Evolutionary conservation across 1,284 basidiomycete genomes (phyloP).

Genomic region (Volvariella surrecta): DNA sequence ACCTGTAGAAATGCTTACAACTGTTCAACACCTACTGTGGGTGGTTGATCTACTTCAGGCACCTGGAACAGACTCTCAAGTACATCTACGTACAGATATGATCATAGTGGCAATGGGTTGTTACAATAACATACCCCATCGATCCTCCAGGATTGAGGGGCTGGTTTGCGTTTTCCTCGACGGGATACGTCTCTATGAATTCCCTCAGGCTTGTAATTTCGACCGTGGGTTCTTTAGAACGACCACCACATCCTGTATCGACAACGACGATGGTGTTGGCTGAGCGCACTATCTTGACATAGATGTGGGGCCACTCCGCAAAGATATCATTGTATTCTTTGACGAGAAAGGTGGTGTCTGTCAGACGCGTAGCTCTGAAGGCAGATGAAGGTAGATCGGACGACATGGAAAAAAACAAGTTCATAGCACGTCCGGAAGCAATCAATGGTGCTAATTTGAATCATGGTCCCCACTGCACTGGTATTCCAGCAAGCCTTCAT

Average conservation of each 20-base stretch:
- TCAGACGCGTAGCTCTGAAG: constrained; percentile 37
- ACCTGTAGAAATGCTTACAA: constrained; percentile 26
- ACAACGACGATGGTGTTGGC: constrained; percentile 36
- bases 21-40: constrained; percentile 37
- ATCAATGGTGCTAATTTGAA: background rate
- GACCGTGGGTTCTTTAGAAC: constrained; percentile 28
- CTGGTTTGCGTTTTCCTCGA: constrained; percentile 32
- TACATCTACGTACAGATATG: constrained; percentile 36
- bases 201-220: constrained; percentile 34
- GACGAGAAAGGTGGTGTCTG: constrained; percentile 39
- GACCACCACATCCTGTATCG: constrained; percentile 48
- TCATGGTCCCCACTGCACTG: background rate
- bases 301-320: constrained; percentile 45
- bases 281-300: constrained; percentile 33
- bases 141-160: constrained; percentile 34
- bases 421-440: constrained; percentile 4
- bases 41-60: background rate
- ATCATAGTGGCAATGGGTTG: constrained; percentile 50
- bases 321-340: constrained; percentile 43
- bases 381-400: constrained; percentile 15
- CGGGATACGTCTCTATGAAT: constrained; percentile 37
- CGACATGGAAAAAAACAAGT: background rate
- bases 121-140: constrained; percentile 37
- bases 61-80: background rate
- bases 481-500: background rate